Evolutionary conservation across 1,284 basidiomycete genomes (phyloP).

Genomic region (Moniliella sp.): DNA sequence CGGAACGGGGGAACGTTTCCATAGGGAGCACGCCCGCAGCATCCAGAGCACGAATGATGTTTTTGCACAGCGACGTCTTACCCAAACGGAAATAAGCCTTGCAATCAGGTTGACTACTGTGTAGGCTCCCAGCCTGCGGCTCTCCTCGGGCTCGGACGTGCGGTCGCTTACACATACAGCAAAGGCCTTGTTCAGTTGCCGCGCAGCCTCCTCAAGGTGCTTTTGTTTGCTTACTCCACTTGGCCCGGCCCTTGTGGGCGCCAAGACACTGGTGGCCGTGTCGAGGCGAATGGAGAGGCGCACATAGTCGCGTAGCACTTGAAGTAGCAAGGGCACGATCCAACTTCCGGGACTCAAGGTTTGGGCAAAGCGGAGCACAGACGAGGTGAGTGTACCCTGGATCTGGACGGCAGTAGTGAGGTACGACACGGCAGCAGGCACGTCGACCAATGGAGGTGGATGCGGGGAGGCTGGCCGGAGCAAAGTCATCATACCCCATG

Average conservation of each 20-base stretch:
- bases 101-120: constrained; percentile 73
- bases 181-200: constrained; percentile 75
- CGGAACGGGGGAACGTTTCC: constrained; percentile 52
- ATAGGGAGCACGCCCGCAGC: constrained; percentile 69
- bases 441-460: not conserved
- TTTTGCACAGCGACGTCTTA: constrained; percentile 74
- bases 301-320: constrained; percentile 16
- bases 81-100: too few relatives aligned
- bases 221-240: constrained; percentile 22
- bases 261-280: not conserved
- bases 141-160: constrained; percentile 44
- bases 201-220: constrained; percentile 70
- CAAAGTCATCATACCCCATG: not conserved
- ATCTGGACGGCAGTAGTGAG: not conserved
- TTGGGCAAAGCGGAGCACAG: constrained; percentile 14
- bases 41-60: constrained; percentile 66
- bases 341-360: constrained; percentile 16
- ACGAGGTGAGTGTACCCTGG: constrained; percentile 2
- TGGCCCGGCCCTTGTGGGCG: not conserved
- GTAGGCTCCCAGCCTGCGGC: constrained; percentile 75
- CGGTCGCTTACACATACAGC: constrained; percentile 70
- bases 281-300: constrained; percentile 18
- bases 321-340: constrained; percentile 15
- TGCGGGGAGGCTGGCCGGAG: too few relatives aligned
- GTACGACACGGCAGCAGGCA: not conserved